These are phyloP conservation scores for Solanum sejunctum DNA, from an alignment of 257 asterid genomes.

Conservation along the genomic window DNA sequence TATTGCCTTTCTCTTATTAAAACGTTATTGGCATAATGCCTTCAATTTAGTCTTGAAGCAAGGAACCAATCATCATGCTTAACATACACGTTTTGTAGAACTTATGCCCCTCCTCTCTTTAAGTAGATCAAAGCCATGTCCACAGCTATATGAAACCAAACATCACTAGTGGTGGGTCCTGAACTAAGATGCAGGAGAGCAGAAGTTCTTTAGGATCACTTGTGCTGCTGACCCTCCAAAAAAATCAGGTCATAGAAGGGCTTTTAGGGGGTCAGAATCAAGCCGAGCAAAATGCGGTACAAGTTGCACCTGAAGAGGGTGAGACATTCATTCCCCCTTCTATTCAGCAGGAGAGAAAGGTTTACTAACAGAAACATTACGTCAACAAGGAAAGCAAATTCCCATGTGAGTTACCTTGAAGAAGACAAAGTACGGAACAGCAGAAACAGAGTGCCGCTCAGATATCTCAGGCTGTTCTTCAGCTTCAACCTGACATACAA, in stretches of 20 bases:
- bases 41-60: no score
- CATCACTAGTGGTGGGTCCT: not conserved
- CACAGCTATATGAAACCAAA: not conserved
- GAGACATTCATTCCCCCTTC: not conserved
- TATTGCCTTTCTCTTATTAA: no score
- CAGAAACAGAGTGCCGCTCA: slow-evolving; percentile 75
- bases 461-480: slow-evolving; percentile 96
- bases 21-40: no score
- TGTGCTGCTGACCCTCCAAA: not conserved
- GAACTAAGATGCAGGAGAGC: not conserved
- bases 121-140: not conserved
- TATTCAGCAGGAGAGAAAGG: not conserved
- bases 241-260: not conserved
- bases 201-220: not conserved
- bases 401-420: slow-evolving; percentile 46
- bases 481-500: slow-evolving; percentile 69
- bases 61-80: no score
- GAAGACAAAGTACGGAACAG: slow-evolving; percentile 87
- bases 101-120: no score
- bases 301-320: not conserved
- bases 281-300: not conserved
- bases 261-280: not conserved
- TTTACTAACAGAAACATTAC: not conserved
- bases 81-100: no score
- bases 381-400: not conserved